Evolutionary conservation across 306 rosid species (phyloP).

Genomic region (Delonix regia): DNA sequence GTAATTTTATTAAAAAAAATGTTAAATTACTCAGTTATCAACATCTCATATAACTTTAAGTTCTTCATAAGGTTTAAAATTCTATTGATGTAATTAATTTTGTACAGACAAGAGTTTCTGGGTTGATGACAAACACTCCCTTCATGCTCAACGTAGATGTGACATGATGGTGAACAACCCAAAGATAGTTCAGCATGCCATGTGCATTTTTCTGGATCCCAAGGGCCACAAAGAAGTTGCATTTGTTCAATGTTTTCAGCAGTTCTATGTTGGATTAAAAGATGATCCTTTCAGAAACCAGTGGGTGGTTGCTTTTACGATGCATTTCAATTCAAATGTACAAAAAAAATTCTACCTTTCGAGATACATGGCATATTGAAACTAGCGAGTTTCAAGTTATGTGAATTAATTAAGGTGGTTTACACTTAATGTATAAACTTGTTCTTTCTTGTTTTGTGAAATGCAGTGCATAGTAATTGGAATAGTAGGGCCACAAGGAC

Average conservation of each 20-base stretch:
- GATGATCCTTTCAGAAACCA: slow-evolving; percentile 83
- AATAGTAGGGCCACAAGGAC: slow-evolving; percentile 54
- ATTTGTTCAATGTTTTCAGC: slow-evolving; percentile 60
- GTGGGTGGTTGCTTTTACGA: slow-evolving; percentile 16
- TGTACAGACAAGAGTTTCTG: slow-evolving; percentile 70
- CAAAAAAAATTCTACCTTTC: not conserved
- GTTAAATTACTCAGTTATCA: too few relatives aligned
- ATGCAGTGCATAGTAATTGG: slow-evolving; percentile 42
- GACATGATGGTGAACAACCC: slow-evolving; percentile 78
- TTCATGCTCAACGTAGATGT: slow-evolving; percentile 71
- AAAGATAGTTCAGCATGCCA: slow-evolving; percentile 49
- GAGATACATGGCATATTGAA: not conserved
- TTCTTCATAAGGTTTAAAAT: too few relatives aligned
- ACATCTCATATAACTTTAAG: too few relatives aligned
- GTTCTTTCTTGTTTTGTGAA: not conserved
- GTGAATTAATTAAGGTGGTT: too few relatives aligned
- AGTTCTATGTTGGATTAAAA: slow-evolving; percentile 57
- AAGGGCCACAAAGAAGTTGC: slow-evolving; percentile 55
- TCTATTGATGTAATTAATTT: too few relatives aligned
- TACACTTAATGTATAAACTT: not conserved
- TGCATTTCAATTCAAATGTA: not conserved
- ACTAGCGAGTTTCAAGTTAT: not conserved
- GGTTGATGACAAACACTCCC: slow-evolving; percentile 74
- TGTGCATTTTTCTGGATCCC: slow-evolving; percentile 59
- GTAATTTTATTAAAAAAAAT: too few relatives aligned